These are phyloP conservation scores for Porphyra umbilicalis DNA, from an alignment of 31 red algal genomes.

Conservation along the genomic window DNA sequence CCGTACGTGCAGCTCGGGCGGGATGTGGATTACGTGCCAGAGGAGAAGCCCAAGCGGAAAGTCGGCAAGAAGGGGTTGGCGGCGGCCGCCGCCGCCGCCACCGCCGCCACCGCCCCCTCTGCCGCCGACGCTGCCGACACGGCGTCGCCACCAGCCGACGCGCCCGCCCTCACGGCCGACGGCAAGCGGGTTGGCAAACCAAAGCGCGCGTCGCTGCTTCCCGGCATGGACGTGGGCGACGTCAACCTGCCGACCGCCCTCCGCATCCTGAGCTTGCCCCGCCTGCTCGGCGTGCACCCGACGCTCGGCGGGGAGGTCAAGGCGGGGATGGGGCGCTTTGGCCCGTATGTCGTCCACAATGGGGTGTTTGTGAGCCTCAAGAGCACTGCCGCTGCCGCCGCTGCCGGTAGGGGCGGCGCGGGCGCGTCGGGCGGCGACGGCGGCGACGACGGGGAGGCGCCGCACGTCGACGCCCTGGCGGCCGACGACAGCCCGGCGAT, in stretches of 20 bases:
- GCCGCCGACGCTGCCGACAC: neutral
- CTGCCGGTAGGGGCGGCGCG: too few relatives aligned
- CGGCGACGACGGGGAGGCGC: neutral
- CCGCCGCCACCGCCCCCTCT: neutral
- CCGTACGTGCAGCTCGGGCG: constrained; percentile 79
- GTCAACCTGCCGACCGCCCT: constrained; percentile 48
- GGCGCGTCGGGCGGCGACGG: neutral
- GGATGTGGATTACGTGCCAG: neutral
- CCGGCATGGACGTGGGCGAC: constrained; percentile 45
- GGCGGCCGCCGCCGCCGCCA: neutral
- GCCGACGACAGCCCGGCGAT: neutral
- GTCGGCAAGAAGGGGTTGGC: neutral
- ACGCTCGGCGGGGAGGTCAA: constrained; percentile 40
- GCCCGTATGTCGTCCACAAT: constrained; percentile 60
- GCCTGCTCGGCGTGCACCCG: constrained; percentile 73
- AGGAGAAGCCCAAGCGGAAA: neutral
- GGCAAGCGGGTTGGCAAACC: constrained; percentile 29
- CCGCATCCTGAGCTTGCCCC: constrained; percentile 72
- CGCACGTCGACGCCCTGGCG: neutral
- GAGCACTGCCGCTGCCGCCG: constrained; percentile 3
- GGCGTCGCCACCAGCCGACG: constrained; percentile 9
- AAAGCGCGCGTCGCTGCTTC: constrained; percentile 30
- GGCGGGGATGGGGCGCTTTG: constrained; percentile 66
- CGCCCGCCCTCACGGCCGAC: constrained; percentile 1
- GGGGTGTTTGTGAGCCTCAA: constrained; percentile 58